phyloP scores from a whole-genome alignment of 139 green algal genomes.

The Deuterostichococcus epilithicus region DNA sequence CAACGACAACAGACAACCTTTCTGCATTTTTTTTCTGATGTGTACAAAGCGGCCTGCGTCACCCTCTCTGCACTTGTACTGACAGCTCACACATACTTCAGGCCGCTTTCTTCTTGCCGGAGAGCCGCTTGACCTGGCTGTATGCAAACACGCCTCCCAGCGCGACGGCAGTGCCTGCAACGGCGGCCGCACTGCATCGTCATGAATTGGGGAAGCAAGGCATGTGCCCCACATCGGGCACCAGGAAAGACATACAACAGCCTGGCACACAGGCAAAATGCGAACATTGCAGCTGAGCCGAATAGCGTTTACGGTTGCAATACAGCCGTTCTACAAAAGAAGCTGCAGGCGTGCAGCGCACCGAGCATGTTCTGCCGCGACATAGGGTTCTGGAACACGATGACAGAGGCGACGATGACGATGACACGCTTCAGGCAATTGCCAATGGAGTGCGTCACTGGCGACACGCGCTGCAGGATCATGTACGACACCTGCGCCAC shows the following conservation, averaged over 20 bases:
- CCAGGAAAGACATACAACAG: neutral
- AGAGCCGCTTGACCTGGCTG: slow-evolving; percentile 75
- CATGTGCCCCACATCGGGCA: neutral
- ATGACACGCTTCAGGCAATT: slow-evolving; percentile 99
- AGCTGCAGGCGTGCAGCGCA: neutral
- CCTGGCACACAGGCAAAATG: neutral
- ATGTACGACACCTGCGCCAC: slow-evolving; percentile 71
- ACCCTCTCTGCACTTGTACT: neutral
- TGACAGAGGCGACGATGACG: slow-evolving; percentile 88
- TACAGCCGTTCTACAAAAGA: neutral
- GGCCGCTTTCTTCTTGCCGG: slow-evolving; percentile 29
- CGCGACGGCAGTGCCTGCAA: slow-evolving; percentile 75
- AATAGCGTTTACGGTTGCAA: no score
- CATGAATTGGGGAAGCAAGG: neutral
- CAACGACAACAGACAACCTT: no score
- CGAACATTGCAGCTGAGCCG: no score
- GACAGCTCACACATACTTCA: neutral
- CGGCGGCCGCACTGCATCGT: neutral
- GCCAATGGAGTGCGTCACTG: slow-evolving; percentile 97
- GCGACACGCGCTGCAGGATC: slow-evolving; percentile 84
- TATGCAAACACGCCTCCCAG: slow-evolving; percentile 91
- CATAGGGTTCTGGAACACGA: slow-evolving; percentile 92
- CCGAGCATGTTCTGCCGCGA: slow-evolving; percentile 40
- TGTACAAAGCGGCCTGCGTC: neutral
- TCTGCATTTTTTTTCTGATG: no score